Percentiles rank a stretch among this genome's conserved stretches.
Conservation (phyloP, 768 basidiomycete species). For the Punctularia strigosozonata region DNA sequence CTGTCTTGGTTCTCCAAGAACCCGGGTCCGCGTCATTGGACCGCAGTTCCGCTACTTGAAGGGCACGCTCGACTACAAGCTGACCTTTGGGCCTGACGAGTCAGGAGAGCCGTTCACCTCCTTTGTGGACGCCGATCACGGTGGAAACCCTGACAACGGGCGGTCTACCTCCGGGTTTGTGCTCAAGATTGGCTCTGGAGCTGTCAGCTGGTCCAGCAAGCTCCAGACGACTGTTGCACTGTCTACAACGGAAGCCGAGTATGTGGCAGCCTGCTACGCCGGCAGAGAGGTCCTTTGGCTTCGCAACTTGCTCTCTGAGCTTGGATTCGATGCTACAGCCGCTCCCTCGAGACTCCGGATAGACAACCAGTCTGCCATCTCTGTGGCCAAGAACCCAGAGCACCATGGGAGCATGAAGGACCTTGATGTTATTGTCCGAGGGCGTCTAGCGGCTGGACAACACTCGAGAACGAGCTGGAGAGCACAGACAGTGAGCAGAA, state of each 20-base stretch:
- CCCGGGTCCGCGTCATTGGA: conserved; percentile 23
- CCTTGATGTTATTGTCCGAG: conserved; percentile 22
- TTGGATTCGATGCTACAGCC: conserved; percentile 1
- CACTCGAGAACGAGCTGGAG: too few species aligned
- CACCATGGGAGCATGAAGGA: conserved; percentile 22
- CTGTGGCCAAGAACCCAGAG: conserved; percentile 12
- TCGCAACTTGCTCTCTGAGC: conserved; percentile 9
- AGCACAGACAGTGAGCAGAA: too few species aligned
- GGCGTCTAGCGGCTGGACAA: too few species aligned
- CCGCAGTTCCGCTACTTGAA: conserved; percentile 27
- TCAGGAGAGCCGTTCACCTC: conserved; percentile 3
- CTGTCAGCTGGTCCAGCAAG: conserved; percentile 21
- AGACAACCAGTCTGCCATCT: conserved; percentile 22
- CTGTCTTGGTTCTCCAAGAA: conserved; percentile 22
- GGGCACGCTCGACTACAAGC: conserved; percentile 14
- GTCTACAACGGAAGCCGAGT: conserved; percentile 24
- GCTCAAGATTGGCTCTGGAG: conserved; percentile 22
- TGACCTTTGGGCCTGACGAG: conserved; percentile 9
- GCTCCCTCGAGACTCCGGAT: conserved; percentile 8
- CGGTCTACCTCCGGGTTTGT: conserved; percentile 18
- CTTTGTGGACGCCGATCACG: conserved; percentile 18
- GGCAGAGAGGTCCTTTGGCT: conserved; percentile 19
- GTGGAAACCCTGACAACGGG: conserved; percentile 11
- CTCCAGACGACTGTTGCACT: conserved; percentile 18
- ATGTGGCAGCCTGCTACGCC: conserved; percentile 17